A percentile compares a stretch with the other conserved stretches of the same genome.
These are phyloP conservation scores for Mortierella sp. DNA, from an alignment of 371 early-diverging fungal genomes.

Conservation along the genomic window DNA sequence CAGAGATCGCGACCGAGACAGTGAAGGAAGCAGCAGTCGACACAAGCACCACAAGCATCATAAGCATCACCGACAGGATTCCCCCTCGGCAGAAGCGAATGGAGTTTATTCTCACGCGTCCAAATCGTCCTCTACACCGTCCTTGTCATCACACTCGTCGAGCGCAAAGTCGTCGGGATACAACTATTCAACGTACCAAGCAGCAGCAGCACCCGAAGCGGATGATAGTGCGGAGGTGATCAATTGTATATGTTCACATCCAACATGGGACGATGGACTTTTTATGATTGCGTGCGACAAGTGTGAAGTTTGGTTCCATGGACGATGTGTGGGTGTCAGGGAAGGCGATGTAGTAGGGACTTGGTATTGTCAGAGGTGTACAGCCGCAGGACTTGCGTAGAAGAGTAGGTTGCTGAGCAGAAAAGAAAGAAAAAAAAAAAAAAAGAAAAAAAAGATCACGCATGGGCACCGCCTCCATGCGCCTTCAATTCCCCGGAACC, in stretches of 20 bases:
- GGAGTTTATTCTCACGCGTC: too few relatives aligned
- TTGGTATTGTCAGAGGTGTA: slow-evolving; percentile 64
- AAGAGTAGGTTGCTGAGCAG: neutral
- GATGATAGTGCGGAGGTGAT: slow-evolving; percentile 59
- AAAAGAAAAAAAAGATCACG: too few relatives aligned
- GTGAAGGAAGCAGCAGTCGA: slow-evolving; percentile 26
- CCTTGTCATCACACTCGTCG: slow-evolving; percentile 11
- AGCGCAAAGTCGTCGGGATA: neutral
- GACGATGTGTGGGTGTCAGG: slow-evolving; percentile 70
- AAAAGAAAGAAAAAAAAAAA: neutral
- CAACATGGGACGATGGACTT: slow-evolving; percentile 74
- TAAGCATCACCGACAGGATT: slow-evolving; percentile 10
- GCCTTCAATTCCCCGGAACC: too few relatives aligned
- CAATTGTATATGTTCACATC: slow-evolving; percentile 74
- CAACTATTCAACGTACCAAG: slow-evolving; percentile 5
- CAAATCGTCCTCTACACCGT: slow-evolving; percentile 1
- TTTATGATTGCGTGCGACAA: slow-evolving; percentile 85
- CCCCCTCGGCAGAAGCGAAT: neutral
- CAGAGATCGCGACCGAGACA: slow-evolving; percentile 20
- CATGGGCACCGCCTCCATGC: too few relatives aligned
- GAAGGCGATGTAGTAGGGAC: slow-evolving; percentile 45
- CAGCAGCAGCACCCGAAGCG: neutral
- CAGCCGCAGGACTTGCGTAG: slow-evolving; percentile 9
- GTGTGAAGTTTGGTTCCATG: slow-evolving; percentile 85
- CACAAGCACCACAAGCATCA: slow-evolving; percentile 35